Percentiles rank a stretch among this genome's conserved stretches.
These are phyloP conservation scores for Naganishia kalamii DNA, from an alignment of 768 basidiomycete species.

Conservation along the genomic window DNA sequence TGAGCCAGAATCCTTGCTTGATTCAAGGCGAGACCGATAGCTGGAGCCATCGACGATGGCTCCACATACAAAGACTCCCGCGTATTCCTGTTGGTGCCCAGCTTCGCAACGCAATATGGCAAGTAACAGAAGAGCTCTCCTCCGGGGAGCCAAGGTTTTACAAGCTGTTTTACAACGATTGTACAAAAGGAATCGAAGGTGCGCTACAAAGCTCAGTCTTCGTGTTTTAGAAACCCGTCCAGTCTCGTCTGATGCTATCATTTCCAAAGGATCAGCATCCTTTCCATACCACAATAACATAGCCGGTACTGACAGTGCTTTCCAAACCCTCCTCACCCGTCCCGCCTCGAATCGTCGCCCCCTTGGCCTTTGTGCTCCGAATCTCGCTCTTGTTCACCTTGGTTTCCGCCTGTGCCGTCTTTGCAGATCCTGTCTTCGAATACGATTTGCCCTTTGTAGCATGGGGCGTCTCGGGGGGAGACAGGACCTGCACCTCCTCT, in stretches of 20 bases:
- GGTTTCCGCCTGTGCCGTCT: background rate
- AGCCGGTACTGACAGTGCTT: background rate
- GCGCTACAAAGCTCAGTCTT: too few relatives aligned
- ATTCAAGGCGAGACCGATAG: too few relatives aligned
- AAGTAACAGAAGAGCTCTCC: too few relatives aligned
- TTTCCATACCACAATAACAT: background rate
- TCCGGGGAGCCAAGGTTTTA: too few relatives aligned
- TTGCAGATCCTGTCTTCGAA: background rate
- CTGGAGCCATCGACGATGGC: too few relatives aligned
- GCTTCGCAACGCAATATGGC: too few relatives aligned
- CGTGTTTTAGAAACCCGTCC: constrained; percentile 16
- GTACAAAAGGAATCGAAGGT: too few relatives aligned
- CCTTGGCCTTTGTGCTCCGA: background rate
- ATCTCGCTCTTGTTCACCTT: background rate
- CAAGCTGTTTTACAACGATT: too few relatives aligned
- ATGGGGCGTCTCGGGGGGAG: background rate
- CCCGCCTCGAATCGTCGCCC: background rate
- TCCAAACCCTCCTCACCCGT: background rate
- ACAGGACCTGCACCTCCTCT: too few relatives aligned
- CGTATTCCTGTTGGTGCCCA: too few relatives aligned
- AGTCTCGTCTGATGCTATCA: constrained; percentile 10
- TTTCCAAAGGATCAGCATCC: background rate
- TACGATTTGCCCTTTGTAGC: background rate
- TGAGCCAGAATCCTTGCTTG: too few relatives aligned
- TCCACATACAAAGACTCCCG: too few relatives aligned